These are phyloP conservation scores for Sporothrix variecibatus DNA, from an alignment of 2,329 filamentous ascomycete species.

Conservation along the genomic window DNA sequence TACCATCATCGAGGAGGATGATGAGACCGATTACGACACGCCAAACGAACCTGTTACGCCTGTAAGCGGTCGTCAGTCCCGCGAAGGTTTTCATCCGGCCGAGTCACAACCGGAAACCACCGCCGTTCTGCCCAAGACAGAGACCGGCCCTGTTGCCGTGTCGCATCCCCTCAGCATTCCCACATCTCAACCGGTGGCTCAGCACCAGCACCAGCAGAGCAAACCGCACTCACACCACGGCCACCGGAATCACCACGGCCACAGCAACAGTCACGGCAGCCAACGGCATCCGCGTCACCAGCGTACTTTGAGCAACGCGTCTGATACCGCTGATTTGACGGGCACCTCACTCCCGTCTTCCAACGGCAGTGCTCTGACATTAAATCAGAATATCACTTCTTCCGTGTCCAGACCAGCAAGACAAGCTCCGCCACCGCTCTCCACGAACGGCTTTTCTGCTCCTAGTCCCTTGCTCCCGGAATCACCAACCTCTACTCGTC, in stretches of 20 bases:
- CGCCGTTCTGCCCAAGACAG: conserved; percentile 4
- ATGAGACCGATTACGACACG: conserved; percentile 62
- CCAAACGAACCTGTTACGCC: conserved; percentile 63
- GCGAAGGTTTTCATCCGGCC: conserved; percentile 51
- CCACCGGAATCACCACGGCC: conserved; percentile 17
- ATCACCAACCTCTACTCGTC: background rate
- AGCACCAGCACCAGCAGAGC: conserved; percentile 35
- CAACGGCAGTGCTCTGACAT: background rate
- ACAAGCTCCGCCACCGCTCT: background rate
- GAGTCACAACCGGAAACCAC: conserved; percentile 35
- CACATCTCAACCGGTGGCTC: conserved; percentile 16
- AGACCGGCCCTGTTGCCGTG: conserved; percentile 32
- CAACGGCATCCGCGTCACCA: conserved; percentile 15
- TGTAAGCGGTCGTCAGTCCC: conserved; percentile 58
- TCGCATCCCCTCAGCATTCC: background rate
- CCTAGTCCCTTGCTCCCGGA: background rate
- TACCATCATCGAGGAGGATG: conserved; percentile 59
- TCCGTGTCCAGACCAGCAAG: background rate
- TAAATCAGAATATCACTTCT: background rate
- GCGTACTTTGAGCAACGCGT: conserved; percentile 10
- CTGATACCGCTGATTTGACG: background rate
- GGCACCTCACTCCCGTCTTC: background rate
- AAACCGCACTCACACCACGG: conserved; percentile 32
- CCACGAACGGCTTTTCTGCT: background rate
- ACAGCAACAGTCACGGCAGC: background rate